Evolutionary conservation across 2,329 filamentous ascomycete species (phyloP).

Genomic region (Aspergillus ochraceus): DNA sequence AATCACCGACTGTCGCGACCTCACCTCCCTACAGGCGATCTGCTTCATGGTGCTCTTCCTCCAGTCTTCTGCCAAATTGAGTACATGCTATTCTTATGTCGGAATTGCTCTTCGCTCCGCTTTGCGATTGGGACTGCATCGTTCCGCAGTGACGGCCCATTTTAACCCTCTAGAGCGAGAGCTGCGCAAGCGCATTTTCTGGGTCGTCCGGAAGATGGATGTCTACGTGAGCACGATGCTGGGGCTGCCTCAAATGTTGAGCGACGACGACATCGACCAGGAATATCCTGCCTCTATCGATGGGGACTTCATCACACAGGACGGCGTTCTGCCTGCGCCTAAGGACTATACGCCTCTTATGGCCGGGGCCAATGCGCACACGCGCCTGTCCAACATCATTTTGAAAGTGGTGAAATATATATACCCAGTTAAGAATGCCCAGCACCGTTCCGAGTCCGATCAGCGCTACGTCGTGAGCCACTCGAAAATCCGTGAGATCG

Average conservation of each 20-base stretch:
- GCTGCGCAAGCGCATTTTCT: conserved; percentile 66
- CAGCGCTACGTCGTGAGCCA: conserved; percentile 64
- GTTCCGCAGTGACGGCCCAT: conserved; percentile 62
- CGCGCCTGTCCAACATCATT: conserved; percentile 56
- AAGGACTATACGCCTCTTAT: conserved; percentile 57
- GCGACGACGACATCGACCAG: conserved; percentile 53
- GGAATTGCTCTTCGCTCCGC: conserved; percentile 75
- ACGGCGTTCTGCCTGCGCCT: conserved; percentile 55
- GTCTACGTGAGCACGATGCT: conserved; percentile 52
- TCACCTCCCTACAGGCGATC: conserved; percentile 72
- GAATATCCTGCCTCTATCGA: conserved; percentile 48
- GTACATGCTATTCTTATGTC: conserved; percentile 77
- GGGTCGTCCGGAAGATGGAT: conserved; percentile 53
- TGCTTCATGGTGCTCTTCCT: conserved; percentile 80
- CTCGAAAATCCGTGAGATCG: conserved; percentile 64
- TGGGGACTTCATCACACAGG: conserved; percentile 48
- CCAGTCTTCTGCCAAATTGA: conserved; percentile 75
- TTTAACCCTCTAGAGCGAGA: conserved; percentile 73
- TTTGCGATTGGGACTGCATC: conserved; percentile 76
- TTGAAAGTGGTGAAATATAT: conserved; percentile 64
- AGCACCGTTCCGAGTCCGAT: conserved; percentile 45
- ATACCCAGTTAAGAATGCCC: conserved; percentile 59
- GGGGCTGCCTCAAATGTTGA: conserved; percentile 51
- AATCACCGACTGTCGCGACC: conserved; percentile 65
- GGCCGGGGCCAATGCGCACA: conserved; percentile 62